These are phyloP conservation scores for Ganoderma boninense DNA, from an alignment of 1,284 basidiomycete species.

Conservation along the genomic window DNA sequence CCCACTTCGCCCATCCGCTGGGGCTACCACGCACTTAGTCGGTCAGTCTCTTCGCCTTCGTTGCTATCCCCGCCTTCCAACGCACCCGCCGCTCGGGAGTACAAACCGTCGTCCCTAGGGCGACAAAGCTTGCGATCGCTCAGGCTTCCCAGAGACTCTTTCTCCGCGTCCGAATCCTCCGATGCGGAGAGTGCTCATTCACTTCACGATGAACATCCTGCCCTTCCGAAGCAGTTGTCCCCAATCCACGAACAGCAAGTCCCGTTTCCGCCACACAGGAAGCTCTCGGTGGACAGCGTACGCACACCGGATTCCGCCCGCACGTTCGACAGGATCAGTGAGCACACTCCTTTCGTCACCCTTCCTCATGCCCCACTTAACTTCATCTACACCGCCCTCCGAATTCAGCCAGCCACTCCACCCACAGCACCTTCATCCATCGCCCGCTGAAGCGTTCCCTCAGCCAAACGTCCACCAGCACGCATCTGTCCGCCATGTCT, in stretches of 20 bases:
- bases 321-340: constrained; percentile 33
- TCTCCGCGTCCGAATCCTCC: constrained; percentile 34
- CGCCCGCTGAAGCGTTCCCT: constrained; percentile 63
- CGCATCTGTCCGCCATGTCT: constrained; percentile 52
- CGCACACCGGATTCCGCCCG: constrained; percentile 43
- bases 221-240: constrained; percentile 36
- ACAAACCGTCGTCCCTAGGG: constrained; percentile 28
- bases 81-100: constrained; percentile 13
- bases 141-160: constrained; percentile 27
- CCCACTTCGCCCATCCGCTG: constrained; percentile 25
- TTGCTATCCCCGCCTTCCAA: constrained; percentile 23
- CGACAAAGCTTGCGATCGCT: constrained; percentile 38
- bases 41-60: constrained; percentile 35
- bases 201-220: constrained; percentile 14
- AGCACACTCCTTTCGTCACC: constrained; percentile 20
- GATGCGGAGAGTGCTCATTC: constrained; percentile 32
- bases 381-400: background rate
- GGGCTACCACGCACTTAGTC: constrained; percentile 29
- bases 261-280: constrained; percentile 32
- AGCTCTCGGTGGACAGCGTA: constrained; percentile 38
- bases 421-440: constrained; percentile 56
- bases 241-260: constrained; percentile 39
- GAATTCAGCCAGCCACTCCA: constrained; percentile 10
- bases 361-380: background rate
- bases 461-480: constrained; percentile 65